Evolutionary conservation across 768 basidiomycete species (phyloP), one percentile per base, ranked within the genome.

Genomic region (Panaeolus papilionaceus): DNA sequence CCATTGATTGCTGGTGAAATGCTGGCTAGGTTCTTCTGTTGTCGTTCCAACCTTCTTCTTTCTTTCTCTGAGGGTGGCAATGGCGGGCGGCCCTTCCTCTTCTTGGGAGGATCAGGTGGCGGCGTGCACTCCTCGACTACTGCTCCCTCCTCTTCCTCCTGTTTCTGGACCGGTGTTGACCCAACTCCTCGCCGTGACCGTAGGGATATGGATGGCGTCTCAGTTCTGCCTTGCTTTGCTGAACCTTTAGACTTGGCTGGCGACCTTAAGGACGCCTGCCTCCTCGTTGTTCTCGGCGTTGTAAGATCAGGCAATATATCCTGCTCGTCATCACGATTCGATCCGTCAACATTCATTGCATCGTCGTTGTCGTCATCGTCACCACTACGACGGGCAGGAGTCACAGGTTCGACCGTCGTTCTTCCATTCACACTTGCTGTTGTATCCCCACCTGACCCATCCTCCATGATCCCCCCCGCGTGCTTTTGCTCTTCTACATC

Each of bases 101-200:
- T 58, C 54, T 33, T 58, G 11, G 54, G 54, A 33, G 54, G 54
- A 16, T 58, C 54, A 33, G 26, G 54, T 3, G 68, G 65, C 37
- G 64, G 67, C 16, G 65, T 42, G 37, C 62, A 20, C 26, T 33
- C 51, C 37, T 71, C 73, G n/a, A 70, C 63, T 14, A 68, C 63
- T 69, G 68, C 68, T 2, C 69, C 69, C 37, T 71, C 74, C 18
- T 73, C 67, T 63, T 64, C 68, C 37, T 68, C 70, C 39, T 58
- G 54, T 58, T 58, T 58, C 54, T 28, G 26, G 14, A 58, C 9
- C 9, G 47, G 47, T 51, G 47, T 51, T 11, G 47, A 51, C 23
- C 20, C 18, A 7, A 51, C 33, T 37, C 54, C 54, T 16, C 54
- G 26, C 26, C 54, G 54, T 28, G 54, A 16, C 33, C 54, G 54